Percentiles rank a stretch among this genome's conserved stretches.
Conservation (phyloP, 768 basidiomycete genomes). For the Lepiota brunneoincarnata region DNA sequence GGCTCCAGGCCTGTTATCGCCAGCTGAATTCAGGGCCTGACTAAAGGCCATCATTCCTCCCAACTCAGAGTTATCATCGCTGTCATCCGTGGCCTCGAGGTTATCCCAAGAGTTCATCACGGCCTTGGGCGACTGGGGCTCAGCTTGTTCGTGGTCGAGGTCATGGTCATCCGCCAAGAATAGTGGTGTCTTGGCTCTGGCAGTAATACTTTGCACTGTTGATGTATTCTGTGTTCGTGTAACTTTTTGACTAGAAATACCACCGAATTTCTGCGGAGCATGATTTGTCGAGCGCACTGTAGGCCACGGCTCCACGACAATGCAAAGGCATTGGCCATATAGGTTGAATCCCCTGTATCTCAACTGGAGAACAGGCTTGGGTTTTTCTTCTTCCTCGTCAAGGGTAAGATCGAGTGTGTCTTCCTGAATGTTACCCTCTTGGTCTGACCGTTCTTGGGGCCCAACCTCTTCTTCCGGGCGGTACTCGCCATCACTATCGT, state of each 20-base stretch:
- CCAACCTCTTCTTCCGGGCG: constrained; percentile 5
- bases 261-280: constrained; percentile 1
- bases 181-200: constrained; percentile 56
- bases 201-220: background rate
- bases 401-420: constrained; percentile 35
- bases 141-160: constrained; percentile 33
- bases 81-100: constrained; percentile 20
- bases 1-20: constrained; percentile 54
- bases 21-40: constrained; percentile 60
- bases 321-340: constrained; percentile 70
- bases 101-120: constrained; percentile 38
- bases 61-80: constrained; percentile 36
- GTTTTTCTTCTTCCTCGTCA: constrained; percentile 71
- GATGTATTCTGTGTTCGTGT: background rate
- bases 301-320: constrained; percentile 84
- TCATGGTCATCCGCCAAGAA: constrained; percentile 70
- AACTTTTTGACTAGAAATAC: background rate
- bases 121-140: constrained; percentile 33
- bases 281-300: constrained; percentile 30
- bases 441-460: background rate
- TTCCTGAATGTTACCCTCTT: background rate
- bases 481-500: constrained; percentile 13
- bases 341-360: constrained; percentile 71
- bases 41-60: constrained; percentile 74
- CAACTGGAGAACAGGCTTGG: constrained; percentile 65